Base-by-base conservation (phyloP, 176 grass and related monocot species). In the Lolium perenne region DNA sequence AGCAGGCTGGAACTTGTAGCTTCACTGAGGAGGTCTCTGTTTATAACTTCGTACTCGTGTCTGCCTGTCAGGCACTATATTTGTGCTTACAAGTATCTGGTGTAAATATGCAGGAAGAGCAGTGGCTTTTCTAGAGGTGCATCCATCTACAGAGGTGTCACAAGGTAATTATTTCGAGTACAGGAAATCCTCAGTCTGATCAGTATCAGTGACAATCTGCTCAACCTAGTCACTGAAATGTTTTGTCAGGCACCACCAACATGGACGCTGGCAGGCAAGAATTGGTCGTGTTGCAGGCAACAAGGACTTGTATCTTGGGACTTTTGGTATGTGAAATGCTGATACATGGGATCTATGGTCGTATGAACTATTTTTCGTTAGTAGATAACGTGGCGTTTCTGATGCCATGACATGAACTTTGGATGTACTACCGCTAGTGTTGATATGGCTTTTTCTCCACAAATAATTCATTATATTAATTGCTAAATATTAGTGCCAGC, bases 231-330 rank as follows among this genome's bases (percentile, higher is more conserved):
- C 50, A 54, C 46, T 59, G 69, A 22, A 77, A 53, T 82, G 22
- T 68, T 82, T 63, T 86, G 18, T 25, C 82, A 98, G 97, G 86
- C 97, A 98, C 60, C 97, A 98, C 75, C 97, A 94, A 87, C 88
- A 98, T 82, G 97, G 97, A 40, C 86, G 93, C 40, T 98, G 97
- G 97, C 97, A 98, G 76, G 97, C 97, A 91, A 92, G 97, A 72
- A 98, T 98, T 38, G 97, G 97, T 50, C 93, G 93, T 77, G 97
- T 95, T 76, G 93, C 97, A 38, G 97, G 97, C 46, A 98, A 98
- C 79, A 98, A 98, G 81, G 97, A 98, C 83, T 90, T 98, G 76
- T 98, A 98, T 65, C 94, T 98, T 3, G 97, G 97, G 21, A 98
- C 97, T 21, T 98, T 98, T 54, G 86, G 94, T 95, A 82, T 80